Evolutionary conservation across 2,329 filamentous ascomycete genomes (phyloP).

Genomic region (Grosmannia huntii): DNA sequence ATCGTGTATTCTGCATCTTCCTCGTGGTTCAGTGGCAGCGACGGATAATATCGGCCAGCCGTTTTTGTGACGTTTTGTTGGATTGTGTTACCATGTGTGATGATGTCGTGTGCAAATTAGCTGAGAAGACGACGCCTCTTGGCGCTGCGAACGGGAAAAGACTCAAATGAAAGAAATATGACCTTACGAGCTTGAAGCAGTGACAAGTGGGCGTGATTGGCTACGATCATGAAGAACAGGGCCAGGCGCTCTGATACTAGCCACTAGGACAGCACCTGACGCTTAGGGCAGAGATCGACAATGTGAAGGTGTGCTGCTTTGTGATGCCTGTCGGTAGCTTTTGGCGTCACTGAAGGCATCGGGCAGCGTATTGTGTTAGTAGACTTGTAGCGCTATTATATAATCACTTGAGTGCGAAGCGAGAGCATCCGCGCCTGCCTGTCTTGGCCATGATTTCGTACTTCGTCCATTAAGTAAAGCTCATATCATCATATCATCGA

Average conservation of each 20-base stretch:
- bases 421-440: too few species aligned
- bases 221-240: too few species aligned
- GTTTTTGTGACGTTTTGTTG: neutral
- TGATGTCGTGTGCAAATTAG: neutral
- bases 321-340: too few species aligned
- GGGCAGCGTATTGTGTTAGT: too few species aligned
- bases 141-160: neutral
- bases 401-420: too few species aligned
- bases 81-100: neutral
- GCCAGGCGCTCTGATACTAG: too few species aligned
- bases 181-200: conserved; percentile 28
- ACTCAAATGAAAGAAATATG: neutral
- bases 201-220: too few species aligned
- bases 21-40: conserved; percentile 7
- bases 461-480: neutral
- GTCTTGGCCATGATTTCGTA: neutral
- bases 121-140: neutral
- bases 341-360: too few species aligned
- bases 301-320: too few species aligned
- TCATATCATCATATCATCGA: conserved; percentile 21
- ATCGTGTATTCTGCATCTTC: conserved; percentile 6
- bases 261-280: too few species aligned
- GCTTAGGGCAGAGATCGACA: too few species aligned
- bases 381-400: too few species aligned
- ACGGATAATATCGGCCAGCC: neutral